A percentile compares a stretch with the other conserved stretches of the same genome.
Evolutionary conservation across 768 basidiomycete species (phyloP).

Genomic region (Amanita muscaria): DNA sequence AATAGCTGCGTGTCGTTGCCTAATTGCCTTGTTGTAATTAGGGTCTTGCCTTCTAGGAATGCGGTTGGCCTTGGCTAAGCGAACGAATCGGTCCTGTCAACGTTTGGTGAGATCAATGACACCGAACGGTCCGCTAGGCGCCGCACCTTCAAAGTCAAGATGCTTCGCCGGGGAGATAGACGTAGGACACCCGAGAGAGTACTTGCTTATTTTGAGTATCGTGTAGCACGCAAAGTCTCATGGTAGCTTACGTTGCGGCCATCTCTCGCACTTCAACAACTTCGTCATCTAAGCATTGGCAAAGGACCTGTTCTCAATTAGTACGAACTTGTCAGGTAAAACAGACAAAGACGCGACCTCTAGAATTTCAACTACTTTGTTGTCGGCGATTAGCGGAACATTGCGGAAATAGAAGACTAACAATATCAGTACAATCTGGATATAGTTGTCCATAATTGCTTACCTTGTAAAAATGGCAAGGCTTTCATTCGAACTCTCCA

Average conservation of each 20-base stretch:
- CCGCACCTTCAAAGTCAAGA: slow-evolving; percentile 60
- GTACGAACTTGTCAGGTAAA: not conserved
- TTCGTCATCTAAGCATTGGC: slow-evolving; percentile 76
- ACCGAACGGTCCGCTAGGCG: not conserved
- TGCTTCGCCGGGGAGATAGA: slow-evolving; percentile 69
- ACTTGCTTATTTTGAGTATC: slow-evolving; percentile 22
- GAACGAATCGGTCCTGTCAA: slow-evolving; percentile 68
- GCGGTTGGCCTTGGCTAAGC: slow-evolving; percentile 57
- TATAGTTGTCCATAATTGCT: slow-evolving; percentile 7
- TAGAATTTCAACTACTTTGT: slow-evolving; percentile 68
- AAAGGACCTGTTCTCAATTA: slow-evolving; percentile 46
- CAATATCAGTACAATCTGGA: not conserved
- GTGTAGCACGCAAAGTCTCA: not conserved
- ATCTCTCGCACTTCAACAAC: slow-evolving; percentile 87
- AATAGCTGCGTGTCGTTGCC: slow-evolving; percentile 83
- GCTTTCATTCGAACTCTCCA: slow-evolving; percentile 86
- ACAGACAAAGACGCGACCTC: slow-evolving; percentile 41
- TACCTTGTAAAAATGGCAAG: slow-evolving; percentile 74
- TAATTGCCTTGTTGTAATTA: slow-evolving; percentile 59
- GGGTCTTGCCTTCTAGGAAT: slow-evolving; percentile 58
- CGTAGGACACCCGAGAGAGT: slow-evolving; percentile 79
- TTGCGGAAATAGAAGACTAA: slow-evolving; percentile 85
- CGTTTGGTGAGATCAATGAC: slow-evolving; percentile 4
- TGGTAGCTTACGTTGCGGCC: slow-evolving; percentile 60
- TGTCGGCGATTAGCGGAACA: slow-evolving; percentile 69